A percentile compares a stretch with the other conserved stretches of the same genome.
Conservation (phyloP, 805 yeast species). For the Komagataella mondaviorum region DNA sequence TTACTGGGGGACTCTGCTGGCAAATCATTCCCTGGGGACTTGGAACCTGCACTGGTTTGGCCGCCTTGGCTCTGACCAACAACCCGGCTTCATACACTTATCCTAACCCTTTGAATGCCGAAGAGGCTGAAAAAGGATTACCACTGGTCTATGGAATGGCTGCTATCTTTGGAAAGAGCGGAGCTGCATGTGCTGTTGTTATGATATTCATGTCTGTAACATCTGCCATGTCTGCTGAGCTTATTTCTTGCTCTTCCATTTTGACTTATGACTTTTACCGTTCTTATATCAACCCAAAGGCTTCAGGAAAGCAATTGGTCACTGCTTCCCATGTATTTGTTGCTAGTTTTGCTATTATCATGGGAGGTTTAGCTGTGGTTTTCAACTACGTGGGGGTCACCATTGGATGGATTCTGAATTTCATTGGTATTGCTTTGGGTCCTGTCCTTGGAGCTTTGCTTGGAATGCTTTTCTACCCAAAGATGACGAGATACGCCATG, state of each 20-base stretch:
- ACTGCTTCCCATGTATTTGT: conserved; percentile 20
- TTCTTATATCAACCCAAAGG: conserved; percentile 23
- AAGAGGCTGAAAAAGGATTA: conserved; percentile 25
- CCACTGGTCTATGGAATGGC: conserved; percentile 21
- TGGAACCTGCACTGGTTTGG: conserved; percentile 18
- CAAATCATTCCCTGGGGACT: conserved; percentile 17
- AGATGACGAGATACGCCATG: conserved; percentile 20
- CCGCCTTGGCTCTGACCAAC: conserved; percentile 18
- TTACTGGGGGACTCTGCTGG: conserved; percentile 19
- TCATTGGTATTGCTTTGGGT: conserved; percentile 36
- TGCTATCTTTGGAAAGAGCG: conserved; percentile 21
- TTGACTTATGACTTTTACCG: conserved; percentile 25
- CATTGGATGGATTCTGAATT: conserved; percentile 24
- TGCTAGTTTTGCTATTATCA: conserved; percentile 27
- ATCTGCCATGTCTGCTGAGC: conserved; percentile 26
- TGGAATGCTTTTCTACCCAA: conserved; percentile 26
- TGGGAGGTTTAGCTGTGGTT: conserved; percentile 23
- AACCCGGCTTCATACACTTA: conserved; percentile 24
- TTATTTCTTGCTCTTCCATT: conserved; percentile 26
- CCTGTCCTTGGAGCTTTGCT: conserved; percentile 36
- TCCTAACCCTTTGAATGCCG: conserved; percentile 22
- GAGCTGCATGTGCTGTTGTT: conserved; percentile 26
- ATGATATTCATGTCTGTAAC: conserved; percentile 29
- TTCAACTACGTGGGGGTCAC: conserved; percentile 28
- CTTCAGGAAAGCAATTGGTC: conserved; percentile 22